Evolutionary conservation across 2,329 filamentous ascomycete genomes (phyloP), one percentile per base, ranked within the genome.

Genomic region (Calonectria hongkongensis): DNA sequence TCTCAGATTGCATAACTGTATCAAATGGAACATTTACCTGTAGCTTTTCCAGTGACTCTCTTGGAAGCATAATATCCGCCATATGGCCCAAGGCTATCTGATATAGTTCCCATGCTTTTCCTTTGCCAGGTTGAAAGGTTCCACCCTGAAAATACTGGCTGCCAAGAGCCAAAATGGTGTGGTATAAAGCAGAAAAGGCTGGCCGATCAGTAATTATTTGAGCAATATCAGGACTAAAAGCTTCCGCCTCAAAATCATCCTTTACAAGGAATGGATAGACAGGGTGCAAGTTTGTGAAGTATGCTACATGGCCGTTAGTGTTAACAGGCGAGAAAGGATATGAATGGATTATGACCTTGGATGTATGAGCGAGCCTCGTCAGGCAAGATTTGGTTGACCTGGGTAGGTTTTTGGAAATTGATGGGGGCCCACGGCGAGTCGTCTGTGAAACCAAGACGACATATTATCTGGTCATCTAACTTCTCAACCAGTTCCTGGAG

Each of bases 211-310:
- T 15, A n/a, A 66, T 33, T 27, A 9, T 48, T 36, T 75, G 43
- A n/a, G 36, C 9, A 9, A 56, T 25, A 1, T 47, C 27, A 10
- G 56, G 43, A 28, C 25, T 28, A 28, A 39, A 45, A 3, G 56
- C 56, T 43, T 54, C 45, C 10, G 16, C 7, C 12, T 56, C 56
- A 45, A 72, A 72, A 5, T 64, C 54, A 7, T 63, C 48, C 47
- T 75, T 73, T 58, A 84, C 79, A 5, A 85, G 76, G 66, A 85
- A 85, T 1, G 84, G 83, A 68, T 84, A 83, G 0, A 84, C 66
- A 4, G 82, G 82, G 68, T 85, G 83, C 2, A 84, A 62, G 25
- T 83, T 77, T 5, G 79, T 71, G 64, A 85, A 85, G 66, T 84
- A 85, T 15, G 80, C 83, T 85, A 21, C 2, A 66, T 41, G 2